These are phyloP conservation scores for Periconia macrospinosa DNA, from an alignment of 2,329 filamentous ascomycete genomes.

Conservation along the genomic window DNA sequence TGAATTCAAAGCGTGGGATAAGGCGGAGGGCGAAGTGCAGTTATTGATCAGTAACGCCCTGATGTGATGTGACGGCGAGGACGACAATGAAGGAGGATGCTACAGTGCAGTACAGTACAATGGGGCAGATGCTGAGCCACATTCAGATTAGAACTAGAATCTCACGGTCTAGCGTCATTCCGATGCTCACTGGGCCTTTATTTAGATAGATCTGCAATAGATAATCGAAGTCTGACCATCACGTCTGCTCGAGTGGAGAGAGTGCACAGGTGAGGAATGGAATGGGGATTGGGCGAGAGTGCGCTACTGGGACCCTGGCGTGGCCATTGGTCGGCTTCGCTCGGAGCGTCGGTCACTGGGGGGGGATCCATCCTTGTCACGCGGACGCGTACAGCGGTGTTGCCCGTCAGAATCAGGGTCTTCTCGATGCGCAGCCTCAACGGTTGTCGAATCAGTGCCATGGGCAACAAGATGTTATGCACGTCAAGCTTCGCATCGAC, in stretches of 20 bases:
- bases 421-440: slow-evolving; percentile 20
- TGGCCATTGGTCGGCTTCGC: slow-evolving; percentile 12
- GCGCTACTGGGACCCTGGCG: background rate
- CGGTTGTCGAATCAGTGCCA: slow-evolving; percentile 12
- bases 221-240: background rate
- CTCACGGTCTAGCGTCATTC: background rate
- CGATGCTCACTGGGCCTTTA: slow-evolving; percentile 12
- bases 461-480: slow-evolving; percentile 9
- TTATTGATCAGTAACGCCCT: slow-evolving; percentile 70
- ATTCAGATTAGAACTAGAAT: background rate
- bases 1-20: slow-evolving; percentile 59
- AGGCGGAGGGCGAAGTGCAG: slow-evolving; percentile 61
- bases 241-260: background rate
- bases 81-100: background rate
- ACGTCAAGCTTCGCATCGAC: slow-evolving; percentile 7
- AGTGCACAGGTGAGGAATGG: no score
- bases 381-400: background rate
- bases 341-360: slow-evolving; percentile 8
- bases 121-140: slow-evolving; percentile 4
- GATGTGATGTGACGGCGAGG: slow-evolving; percentile 39
- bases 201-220: slow-evolving; percentile 8
- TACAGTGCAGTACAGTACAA: no score
- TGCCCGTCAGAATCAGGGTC: background rate
- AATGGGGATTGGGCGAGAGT: background rate
- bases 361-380: slow-evolving; percentile 15